Evolutionary conservation across 2,329 filamentous ascomycete genomes (phyloP), one percentile per base, ranked within the genome.

Genomic region (Ophiostoma novo-ulmi): DNA sequence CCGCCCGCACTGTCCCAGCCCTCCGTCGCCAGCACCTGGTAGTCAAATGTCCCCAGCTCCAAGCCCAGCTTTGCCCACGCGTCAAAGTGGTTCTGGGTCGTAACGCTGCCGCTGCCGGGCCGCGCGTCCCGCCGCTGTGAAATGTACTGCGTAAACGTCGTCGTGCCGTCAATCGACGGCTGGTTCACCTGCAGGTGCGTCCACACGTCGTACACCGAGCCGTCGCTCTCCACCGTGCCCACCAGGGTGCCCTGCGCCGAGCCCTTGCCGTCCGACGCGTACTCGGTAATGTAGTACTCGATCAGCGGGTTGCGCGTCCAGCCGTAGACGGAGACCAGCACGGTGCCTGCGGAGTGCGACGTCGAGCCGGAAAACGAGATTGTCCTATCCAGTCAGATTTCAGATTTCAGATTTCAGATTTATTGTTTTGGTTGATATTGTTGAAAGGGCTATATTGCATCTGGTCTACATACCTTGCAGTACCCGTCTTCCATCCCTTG

Each of bases 401-500:
- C 22, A 31, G 52, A 48, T 6, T 48, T 20, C 22, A 31, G 52
- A 48, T 6, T 48, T 58, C 22, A 31, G 52, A 48, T 6, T 48
- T 20, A 5, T 48, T 5, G 31, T 4, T 31, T 31, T 31, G 31
- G 31, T 31, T 31, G 31, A 4, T 31, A 31, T 31, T 31, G 31
- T 31, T 3, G 2, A 31, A 31, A 31, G 31, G 2, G 31, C 26
- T 26, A 26, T 26, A 26, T 26, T 26, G 26, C 26, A 41, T 26
- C n/a, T 55, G 52, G 3, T 48, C 22, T 31, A 44, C 39, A 44
- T 58, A 31, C 52, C 52, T 80, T 20, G 78, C 78, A 55, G 78
- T 80, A 65, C 85, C 86, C 44, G 83, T 82, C 69, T 80, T 82
- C 86, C 86, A 88, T 65, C 86, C 86, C 76, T 87, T 88, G 69